phyloP scores from a whole-genome alignment of 2,329 filamentous ascomycete genomes.

The Colletotrichum musae region DNA sequence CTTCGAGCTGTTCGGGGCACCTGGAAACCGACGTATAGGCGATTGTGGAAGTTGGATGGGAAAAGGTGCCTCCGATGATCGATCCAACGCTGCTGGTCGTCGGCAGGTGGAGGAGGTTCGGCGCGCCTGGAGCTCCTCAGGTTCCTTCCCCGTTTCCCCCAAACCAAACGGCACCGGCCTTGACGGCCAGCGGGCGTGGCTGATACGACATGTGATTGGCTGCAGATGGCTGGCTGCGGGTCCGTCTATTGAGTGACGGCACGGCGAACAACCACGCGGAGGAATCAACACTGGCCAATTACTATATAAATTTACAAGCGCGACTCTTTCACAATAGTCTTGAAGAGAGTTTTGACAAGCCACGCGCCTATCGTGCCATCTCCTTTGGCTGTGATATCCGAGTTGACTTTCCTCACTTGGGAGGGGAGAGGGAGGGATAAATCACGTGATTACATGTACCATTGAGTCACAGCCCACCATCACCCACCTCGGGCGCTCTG shows the following conservation, averaged over 20 bases:
- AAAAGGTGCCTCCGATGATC: conserved; percentile 33
- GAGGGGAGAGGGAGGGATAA: no score
- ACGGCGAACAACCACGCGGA: no score
- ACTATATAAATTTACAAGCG: no score
- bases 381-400: no score
- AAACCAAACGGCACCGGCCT: conserved; percentile 23
- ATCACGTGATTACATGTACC: conserved; percentile 23
- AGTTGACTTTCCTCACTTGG: no score
- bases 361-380: no score
- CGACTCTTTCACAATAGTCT: no score
- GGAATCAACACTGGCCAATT: no score
- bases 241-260: not conserved
- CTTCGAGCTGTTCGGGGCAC: not conserved
- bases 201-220: conserved; percentile 15
- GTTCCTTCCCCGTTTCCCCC: conserved; percentile 17
- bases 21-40: conserved; percentile 4
- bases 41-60: conserved; percentile 23
- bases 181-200: conserved; percentile 17
- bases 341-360: no score
- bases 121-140: conserved; percentile 26
- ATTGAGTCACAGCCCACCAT: conserved; percentile 22
- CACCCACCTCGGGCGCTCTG: not conserved
- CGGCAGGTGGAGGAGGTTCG: conserved; percentile 2
- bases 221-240: not conserved
- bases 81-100: conserved; percentile 18